Evolutionary conservation across 208 protist species (phyloP), one percentile per base, ranked within the genome.

Genomic region (Acanthamoeba culbertsoni): DNA sequence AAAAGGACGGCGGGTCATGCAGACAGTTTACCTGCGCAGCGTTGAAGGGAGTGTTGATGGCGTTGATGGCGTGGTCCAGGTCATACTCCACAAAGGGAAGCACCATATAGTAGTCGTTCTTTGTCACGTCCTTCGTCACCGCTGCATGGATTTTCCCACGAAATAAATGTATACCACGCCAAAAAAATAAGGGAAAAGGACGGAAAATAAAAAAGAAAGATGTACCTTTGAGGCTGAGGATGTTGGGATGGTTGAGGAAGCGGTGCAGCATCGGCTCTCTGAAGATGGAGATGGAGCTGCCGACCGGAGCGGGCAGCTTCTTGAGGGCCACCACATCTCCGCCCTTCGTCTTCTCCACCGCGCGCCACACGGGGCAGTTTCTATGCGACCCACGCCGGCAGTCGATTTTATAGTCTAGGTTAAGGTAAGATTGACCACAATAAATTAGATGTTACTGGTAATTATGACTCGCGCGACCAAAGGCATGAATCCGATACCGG

Each of bases 71-170:
- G 48, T 88, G 51, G 16, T 88, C 79, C 28, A 88, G 46, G 43
- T 88, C 79, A 43, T 88, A 88, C 51, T 88, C 51, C 28, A 88
- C 42, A 7, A 88, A 88, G 23, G 79, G 79, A 16, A 88, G 79
- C 26, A 88, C 79, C 68, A 79, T 79, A 42, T 79, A 79, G 0
- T 51, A 33, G 12, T 79, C 37, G 14, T 79, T 79, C 40, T 43
- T 79, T 7, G 33, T 51, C 31, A 51, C 68, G 23, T 79, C 68
- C 26, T 42, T 33, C 42, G 33, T n/a, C 20, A 79, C 20, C 26
- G 26, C 68, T 79, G 33, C 7, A 0, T 18, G 12, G 4, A 53
- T 28, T 59, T 23, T n/a, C n/a, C n/a, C 14, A 6, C 1, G n/a
- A 31, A 12, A 14, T 42, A 14, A n/a, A n/a, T 42, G 3, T 12